A percentile compares a stretch with the other conserved stretches of the same genome.
These are phyloP conservation scores for Omphalotus olearius DNA, from an alignment of 1,284 basidiomycete genomes.

Conservation along the genomic window DNA sequence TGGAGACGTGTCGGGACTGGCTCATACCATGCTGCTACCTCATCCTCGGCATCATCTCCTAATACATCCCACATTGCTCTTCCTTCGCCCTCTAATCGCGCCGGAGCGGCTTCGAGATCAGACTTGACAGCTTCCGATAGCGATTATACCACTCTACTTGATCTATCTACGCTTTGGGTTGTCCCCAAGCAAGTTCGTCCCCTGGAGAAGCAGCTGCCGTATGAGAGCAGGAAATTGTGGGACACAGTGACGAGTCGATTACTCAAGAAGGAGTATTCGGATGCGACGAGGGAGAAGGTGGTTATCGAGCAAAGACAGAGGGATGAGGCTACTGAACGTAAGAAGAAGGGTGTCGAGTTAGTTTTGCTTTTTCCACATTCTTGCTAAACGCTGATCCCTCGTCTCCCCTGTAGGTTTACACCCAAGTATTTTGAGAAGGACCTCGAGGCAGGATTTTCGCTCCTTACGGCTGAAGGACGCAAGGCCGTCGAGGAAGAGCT, in stretches of 20 bases:
- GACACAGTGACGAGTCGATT: constrained; percentile 77
- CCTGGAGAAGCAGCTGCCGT: constrained; percentile 70
- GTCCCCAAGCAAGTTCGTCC: constrained; percentile 86
- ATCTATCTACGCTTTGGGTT: constrained; percentile 71
- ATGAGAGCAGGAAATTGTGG: constrained; percentile 91
- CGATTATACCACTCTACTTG: constrained; percentile 67
- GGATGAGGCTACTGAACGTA: constrained; percentile 80
- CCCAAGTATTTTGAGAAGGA: constrained; percentile 79
- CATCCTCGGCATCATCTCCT: constrained; percentile 40
- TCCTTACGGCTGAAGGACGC: constrained; percentile 67
- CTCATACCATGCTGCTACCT: constrained; percentile 31
- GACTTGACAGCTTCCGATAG: constrained; percentile 24
- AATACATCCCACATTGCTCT: constrained; percentile 35
- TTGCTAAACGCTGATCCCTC: neutral
- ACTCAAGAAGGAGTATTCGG: constrained; percentile 81
- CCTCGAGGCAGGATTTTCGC: constrained; percentile 69
- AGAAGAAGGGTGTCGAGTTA: constrained; percentile 72
- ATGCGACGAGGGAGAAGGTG: constrained; percentile 87
- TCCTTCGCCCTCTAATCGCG: constrained; percentile 22
- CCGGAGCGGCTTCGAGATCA: constrained; percentile 24
- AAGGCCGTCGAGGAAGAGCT: constrained; percentile 72
- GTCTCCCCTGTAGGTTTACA: constrained; percentile 55
- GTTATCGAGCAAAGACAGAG: constrained; percentile 88
- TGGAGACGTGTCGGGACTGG: constrained; percentile 71
- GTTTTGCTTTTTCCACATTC: constrained; percentile 34